A percentile compares a stretch with the other conserved stretches of the same genome.
phyloP scores from a whole-genome alignment of 139 green algal genomes.

The Asterochloris sp. region DNA sequence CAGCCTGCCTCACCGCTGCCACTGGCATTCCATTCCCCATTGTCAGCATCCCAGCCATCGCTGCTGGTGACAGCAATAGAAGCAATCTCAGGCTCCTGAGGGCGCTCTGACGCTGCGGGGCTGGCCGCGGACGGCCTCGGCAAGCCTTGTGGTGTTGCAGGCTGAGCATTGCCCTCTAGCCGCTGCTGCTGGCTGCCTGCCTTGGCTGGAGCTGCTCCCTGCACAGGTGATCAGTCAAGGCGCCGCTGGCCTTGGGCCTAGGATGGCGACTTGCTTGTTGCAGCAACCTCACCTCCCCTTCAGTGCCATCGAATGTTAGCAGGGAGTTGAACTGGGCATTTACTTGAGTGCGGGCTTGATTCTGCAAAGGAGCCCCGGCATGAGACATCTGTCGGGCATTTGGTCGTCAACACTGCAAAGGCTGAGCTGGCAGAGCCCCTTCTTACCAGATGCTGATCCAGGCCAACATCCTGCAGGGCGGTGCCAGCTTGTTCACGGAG shows the following conservation, averaged over 20 bases:
- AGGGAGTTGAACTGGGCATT: slow-evolving; percentile 2
- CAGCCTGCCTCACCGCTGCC: neutral
- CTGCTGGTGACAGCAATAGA: neutral
- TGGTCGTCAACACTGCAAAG: neutral
- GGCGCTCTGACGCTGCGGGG: neutral
- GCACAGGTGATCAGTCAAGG: neutral
- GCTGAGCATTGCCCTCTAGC: neutral
- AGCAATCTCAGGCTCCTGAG: too few relatives aligned
- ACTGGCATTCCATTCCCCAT: neutral
- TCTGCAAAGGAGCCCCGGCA: neutral
- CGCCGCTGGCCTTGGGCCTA: neutral
- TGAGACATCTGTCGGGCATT: neutral
- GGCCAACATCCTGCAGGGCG: neutral
- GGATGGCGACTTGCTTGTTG: neutral
- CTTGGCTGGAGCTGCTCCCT: neutral
- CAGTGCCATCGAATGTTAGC: neutral
- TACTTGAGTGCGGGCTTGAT: slow-evolving; percentile 16
- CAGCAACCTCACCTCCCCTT: neutral
- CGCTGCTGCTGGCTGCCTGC: neutral
- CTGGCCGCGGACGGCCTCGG: neutral
- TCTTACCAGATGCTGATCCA: slow-evolving; percentile 10
- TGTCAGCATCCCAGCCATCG: neutral
- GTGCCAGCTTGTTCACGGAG: slow-evolving; percentile 8
- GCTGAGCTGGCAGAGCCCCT: neutral
- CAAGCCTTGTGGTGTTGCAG: neutral